Evolutionary conservation across 805 yeast species (phyloP).

Genomic region (Groenewaldozyma tartarivorans): DNA sequence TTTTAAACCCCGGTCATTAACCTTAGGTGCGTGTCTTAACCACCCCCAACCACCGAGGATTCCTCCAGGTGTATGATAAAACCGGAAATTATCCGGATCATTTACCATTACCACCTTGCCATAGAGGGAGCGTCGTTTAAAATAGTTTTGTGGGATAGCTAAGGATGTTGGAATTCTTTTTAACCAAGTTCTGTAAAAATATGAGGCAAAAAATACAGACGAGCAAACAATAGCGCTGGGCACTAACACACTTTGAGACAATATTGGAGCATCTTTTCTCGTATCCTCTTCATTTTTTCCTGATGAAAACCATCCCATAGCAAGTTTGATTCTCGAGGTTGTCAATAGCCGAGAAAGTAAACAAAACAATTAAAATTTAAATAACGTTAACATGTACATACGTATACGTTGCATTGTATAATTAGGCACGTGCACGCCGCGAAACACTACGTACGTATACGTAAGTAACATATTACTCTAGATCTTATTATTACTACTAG

Average conservation of each 20-base stretch:
- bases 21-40: slow-evolving; percentile 58
- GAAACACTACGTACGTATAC: too few relatives aligned
- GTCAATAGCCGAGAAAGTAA: background rate
- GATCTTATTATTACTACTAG: background rate
- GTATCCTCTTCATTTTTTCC: background rate
- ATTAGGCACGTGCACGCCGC: too few relatives aligned
- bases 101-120: slow-evolving; percentile 89
- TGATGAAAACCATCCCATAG: background rate
- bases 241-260: slow-evolving; percentile 4
- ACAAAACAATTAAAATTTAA: background rate
- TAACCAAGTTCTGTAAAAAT: slow-evolving; percentile 38
- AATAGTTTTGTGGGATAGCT: slow-evolving; percentile 40
- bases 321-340: background rate
- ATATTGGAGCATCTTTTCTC: background rate
- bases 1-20: slow-evolving; percentile 37
- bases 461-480: too few relatives aligned
- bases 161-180: slow-evolving; percentile 40
- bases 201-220: slow-evolving; percentile 16
- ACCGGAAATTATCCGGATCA: slow-evolving; percentile 90
- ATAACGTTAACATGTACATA: background rate
- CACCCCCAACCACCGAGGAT: slow-evolving; percentile 85
- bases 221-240: slow-evolving; percentile 9
- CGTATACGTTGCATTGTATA: too few relatives aligned
- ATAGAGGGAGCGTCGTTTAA: slow-evolving; percentile 37
- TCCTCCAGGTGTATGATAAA: slow-evolving; percentile 94